Base-by-base conservation (phyloP, 805 yeast species). In the Metschnikowia continentalis region DNA sequence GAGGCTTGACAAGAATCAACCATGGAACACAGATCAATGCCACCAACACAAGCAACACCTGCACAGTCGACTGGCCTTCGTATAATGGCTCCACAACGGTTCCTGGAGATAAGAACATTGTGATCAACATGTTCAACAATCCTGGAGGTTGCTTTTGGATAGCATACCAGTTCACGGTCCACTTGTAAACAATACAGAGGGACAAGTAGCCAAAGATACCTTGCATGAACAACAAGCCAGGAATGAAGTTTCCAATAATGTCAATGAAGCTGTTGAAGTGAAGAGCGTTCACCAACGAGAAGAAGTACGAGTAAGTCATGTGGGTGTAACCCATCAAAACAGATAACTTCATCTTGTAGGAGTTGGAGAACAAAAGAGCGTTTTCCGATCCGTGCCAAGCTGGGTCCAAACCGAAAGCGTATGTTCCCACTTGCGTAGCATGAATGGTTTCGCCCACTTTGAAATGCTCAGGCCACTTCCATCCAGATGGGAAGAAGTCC, bases 371-470 rank as follows among this genome's bases (percentile, higher is more conserved):
- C 52, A 95, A 71, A 61, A 94, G 77, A 47, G 85, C 84, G 72
- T 94, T 94, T 60, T 94, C 99, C 38, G 98, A 80, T 15, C 97
- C 97, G 69, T 94, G 99, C 99, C 99, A 94, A 10, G 86, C 88
- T 56, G 86, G 88, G 70, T 94, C 99, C 47, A 94, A 70, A 47
- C 99, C 99, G 65, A 94, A 74, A 5, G 84, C 73, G 64, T 94
- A 94, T 11, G 82, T 82, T 7, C 92, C 89, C 13, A 75, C 75
- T 60, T 79, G 77, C 35, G 75, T 75, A 11, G 90, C 97, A 42
- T 75, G 77, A 51, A 91, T 77, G 3, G 82, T 65, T 39, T 88
- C 88, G 22, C 96, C 95, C 53, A 72, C 77, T 57, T 81, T 73
- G 73, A 86, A 87, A 43, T 76, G 67, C 47, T 78, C 79, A 6